A percentile compares a stretch with the other conserved stretches of the same genome.
Evolutionary conservation across 2,329 filamentous ascomycete genomes (phyloP).

Genomic region (Trematosphaeria pertusa): DNA sequence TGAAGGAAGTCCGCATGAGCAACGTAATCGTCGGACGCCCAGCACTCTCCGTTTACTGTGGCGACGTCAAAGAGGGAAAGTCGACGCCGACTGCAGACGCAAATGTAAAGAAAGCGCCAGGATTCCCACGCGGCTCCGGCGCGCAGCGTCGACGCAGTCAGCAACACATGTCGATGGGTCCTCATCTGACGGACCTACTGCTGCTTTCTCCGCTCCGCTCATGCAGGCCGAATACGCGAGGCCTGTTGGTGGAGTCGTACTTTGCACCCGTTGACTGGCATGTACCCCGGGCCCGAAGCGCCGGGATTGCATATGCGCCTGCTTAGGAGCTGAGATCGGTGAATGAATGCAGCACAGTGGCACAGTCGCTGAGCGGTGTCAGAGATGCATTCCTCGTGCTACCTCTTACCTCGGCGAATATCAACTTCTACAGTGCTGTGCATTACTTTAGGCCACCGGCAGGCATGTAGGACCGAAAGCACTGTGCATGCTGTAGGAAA

Average conservation of each 20-base stretch:
- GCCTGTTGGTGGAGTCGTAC: conserved; percentile 1
- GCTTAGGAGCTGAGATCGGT: too few species aligned
- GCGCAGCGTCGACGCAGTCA: neutral
- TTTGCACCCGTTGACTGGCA: neutral
- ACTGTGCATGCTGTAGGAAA: too few species aligned
- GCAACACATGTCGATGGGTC: neutral
- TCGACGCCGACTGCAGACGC: neutral
- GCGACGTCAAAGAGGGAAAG: too few species aligned
- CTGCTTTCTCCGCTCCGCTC: neutral
- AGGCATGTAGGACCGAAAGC: too few species aligned
- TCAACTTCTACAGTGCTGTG: too few species aligned
- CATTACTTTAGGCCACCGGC: too few species aligned
- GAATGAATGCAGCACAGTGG: conserved; percentile 1
- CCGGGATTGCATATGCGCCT: conserved; percentile 6
- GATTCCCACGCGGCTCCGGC: neutral
- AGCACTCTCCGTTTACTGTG: neutral
- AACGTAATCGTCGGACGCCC: too few species aligned
- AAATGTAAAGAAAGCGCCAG: neutral
- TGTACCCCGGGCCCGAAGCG: conserved; percentile 5
- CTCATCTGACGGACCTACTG: neutral
- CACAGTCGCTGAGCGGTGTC: too few species aligned
- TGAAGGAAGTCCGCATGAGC: too few species aligned
- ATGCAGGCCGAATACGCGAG: neutral
- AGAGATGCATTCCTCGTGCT: too few species aligned
- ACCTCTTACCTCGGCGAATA: too few species aligned